These are phyloP conservation scores for Pichiaceae sp. DNA, from an alignment of 1,139 yeast genomes.

Conservation along the genomic window DNA sequence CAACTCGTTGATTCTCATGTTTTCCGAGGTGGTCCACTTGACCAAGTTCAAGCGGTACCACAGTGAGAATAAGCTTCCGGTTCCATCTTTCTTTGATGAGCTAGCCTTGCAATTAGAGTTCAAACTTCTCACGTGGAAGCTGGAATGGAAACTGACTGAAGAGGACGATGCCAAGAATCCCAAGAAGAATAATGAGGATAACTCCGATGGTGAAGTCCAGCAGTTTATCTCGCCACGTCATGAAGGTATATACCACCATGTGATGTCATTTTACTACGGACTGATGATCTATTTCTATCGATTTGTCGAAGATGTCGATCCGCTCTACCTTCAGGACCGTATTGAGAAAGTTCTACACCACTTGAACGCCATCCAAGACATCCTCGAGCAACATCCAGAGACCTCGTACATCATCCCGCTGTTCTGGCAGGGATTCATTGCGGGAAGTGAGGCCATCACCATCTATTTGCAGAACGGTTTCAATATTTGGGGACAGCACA, in stretches of 20 bases:
- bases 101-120: conserved; percentile 41
- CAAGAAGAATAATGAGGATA: conserved; percentile 12
- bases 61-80: conserved; percentile 24
- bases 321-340: conserved; percentile 46
- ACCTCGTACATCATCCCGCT: conserved; percentile 57
- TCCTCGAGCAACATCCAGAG: conserved; percentile 36
- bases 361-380: conserved; percentile 51
- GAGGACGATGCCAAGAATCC: conserved; percentile 15
- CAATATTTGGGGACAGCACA: conserved; percentile 74
- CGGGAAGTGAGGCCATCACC: conserved; percentile 75
- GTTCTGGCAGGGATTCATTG: conserved; percentile 85
- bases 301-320: conserved; percentile 47
- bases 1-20: conserved; percentile 63
- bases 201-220: conserved; percentile 26
- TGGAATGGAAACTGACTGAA: conserved; percentile 47
- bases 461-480: conserved; percentile 53
- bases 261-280: conserved; percentile 71
- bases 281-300: conserved; percentile 69
- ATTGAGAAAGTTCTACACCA: conserved; percentile 58
- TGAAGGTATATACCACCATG: conserved; percentile 77
- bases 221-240: conserved; percentile 46
- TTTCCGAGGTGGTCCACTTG: conserved; percentile 61
- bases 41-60: conserved; percentile 55
- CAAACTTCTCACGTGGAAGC: conserved; percentile 53
- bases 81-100: conserved; percentile 37